Base-by-base conservation (phyloP, 1,284 basidiomycete species). In the Austropuccinia psidii region DNA sequence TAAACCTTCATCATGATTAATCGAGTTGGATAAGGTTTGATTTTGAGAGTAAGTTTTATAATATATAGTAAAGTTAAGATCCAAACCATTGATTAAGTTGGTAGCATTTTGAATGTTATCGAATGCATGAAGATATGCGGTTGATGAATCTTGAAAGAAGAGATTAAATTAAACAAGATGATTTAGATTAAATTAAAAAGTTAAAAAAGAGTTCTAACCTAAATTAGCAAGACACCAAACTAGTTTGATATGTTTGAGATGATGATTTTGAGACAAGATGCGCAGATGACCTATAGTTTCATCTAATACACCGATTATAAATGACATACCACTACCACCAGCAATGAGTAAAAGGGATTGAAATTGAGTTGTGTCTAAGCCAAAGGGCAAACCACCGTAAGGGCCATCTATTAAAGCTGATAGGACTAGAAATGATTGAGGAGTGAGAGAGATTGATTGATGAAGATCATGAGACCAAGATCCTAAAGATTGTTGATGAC, bases 241-340 rank as follows among this genome's bases (percentile, higher is more conserved):
- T 31, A 60, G 2, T 7, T 5, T 11, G 5, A 60, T 60, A 7
- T 17, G 21, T 24, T 60, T 31, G 31, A 60, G 11, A 54, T 6
- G 27, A 54, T 29, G 15, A 4, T 35, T 35, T 35, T 35, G 27
- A 11, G 9, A 2, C n/a, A 13, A 9, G 15, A 13, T 60, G 17
- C 33, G 13, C 21, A 29, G 6, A 15, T 4, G 15, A 19, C 31
- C 19, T 15, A 60, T 35, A 9, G 57, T 35, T 39, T 60, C 57
- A 39, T 60, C 57, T n/a, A 60, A 60, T 31, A 39, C n/a, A 13
- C 31, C 57, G 9, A 60, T 19, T 13, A 33, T 19, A 33, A 60
- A 60, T n/a, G 57, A 35, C 29, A 60, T 60, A 9, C 57, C 57
- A 60, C 57, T 60, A 35, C 57, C 57, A 35, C 29, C 57, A 31